Conservation (phyloP, 345 rosid species). For the Brassica carinata region DNA sequence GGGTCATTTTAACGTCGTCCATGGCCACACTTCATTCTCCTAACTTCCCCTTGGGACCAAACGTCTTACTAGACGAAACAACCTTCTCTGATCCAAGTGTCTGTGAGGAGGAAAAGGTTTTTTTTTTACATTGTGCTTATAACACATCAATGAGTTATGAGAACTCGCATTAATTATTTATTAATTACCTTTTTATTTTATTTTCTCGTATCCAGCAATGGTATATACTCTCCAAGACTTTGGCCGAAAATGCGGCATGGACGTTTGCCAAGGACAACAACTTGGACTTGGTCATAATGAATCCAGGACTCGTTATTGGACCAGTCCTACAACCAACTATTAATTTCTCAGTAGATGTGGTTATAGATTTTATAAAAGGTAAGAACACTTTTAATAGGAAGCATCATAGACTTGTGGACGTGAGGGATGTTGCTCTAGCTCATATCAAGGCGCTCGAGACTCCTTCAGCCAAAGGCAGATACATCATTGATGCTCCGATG, state of each 20-base stretch:
- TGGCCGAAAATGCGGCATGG: constrained; percentile 56
- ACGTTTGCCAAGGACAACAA: constrained; percentile 42
- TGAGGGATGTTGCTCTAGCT: constrained; percentile 55
- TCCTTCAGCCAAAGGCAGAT: constrained; percentile 50
- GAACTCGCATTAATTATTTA: neutral
- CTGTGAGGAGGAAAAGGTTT: constrained; percentile 37
- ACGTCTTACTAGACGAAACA: constrained; percentile 47
- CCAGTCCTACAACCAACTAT: constrained; percentile 49
- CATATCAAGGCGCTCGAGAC: constrained; percentile 54
- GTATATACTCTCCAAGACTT: constrained; percentile 48
- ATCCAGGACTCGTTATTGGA: constrained; percentile 50
- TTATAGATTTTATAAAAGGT: constrained; percentile 42
- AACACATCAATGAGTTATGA: neutral
- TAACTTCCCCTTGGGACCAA: constrained; percentile 32
- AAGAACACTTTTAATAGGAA: constrained; percentile 4
- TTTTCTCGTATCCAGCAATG: constrained; percentile 37
- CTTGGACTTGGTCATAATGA: constrained; percentile 42
- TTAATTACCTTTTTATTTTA: neutral
- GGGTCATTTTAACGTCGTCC: constrained; percentile 59
- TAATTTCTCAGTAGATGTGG: constrained; percentile 21
- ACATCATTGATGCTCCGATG: constrained; percentile 38
- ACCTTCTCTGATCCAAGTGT: constrained; percentile 48
- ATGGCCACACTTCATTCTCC: constrained; percentile 36
- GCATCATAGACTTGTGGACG: constrained; percentile 44
- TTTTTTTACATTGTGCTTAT: neutral